These are phyloP conservation scores for Penicillium sumatraense DNA, from an alignment of 2,329 filamentous ascomycete genomes.

Conservation along the genomic window DNA sequence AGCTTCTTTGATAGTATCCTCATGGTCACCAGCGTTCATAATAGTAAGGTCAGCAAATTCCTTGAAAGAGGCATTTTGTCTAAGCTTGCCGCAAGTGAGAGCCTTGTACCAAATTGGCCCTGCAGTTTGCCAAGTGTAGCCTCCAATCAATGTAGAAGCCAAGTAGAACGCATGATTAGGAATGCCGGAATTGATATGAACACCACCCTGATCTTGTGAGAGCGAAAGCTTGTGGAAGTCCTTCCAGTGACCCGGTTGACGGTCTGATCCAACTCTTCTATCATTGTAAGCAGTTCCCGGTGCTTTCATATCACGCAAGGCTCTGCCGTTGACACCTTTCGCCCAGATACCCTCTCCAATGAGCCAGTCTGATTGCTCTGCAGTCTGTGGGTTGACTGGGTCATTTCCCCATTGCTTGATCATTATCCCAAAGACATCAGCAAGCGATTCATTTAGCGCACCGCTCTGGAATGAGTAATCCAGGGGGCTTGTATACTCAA, in stretches of 20 bases:
- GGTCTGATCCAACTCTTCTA: constrained; percentile 57
- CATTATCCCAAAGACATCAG: constrained; percentile 63
- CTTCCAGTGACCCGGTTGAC: constrained; percentile 46
- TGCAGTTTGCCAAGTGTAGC: constrained; percentile 52
- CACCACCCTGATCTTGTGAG: constrained; percentile 50
- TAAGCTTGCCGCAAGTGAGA: constrained; percentile 8
- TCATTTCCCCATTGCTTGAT: constrained; percentile 54
- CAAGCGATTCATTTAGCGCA: constrained; percentile 62
- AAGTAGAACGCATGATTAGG: constrained; percentile 64
- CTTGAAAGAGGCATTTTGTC: constrained; percentile 4
- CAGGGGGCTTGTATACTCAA: constrained; percentile 55
- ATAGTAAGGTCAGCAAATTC: constrained; percentile 5
- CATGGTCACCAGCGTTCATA: not conserved
- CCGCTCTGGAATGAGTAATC: constrained; percentile 58
- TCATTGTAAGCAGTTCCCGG: constrained; percentile 50
- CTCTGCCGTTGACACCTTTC: constrained; percentile 31
- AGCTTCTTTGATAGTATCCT: not conserved
- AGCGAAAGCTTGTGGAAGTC: constrained; percentile 3
- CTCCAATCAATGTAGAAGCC: constrained; percentile 53
- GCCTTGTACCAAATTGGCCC: constrained; percentile 30
- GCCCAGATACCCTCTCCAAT: constrained; percentile 10
- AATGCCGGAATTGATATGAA: constrained; percentile 43
- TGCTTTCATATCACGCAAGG: constrained; percentile 59
- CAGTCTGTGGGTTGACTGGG: constrained; percentile 5
- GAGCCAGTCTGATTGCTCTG: constrained; percentile 7